Base-by-base conservation (phyloP, 2,329 filamentous ascomycete species). In the Podosphaera aphanis region DNA sequence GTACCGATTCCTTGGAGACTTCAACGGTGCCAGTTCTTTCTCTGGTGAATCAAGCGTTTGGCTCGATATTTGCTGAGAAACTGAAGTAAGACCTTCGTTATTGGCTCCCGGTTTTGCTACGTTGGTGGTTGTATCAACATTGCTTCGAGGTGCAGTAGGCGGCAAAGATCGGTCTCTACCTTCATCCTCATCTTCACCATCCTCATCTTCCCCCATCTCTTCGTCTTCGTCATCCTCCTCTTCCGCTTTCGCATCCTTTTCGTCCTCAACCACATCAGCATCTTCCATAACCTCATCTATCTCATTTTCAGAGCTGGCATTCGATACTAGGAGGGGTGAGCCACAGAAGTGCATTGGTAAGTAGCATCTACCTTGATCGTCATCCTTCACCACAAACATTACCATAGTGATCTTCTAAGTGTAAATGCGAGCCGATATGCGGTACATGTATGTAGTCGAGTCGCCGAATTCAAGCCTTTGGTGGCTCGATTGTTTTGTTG, bases 251-350 rank as follows among this genome's bases (percentile, higher is more conserved):
- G 47, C 51, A 43, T 58, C 58, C 31, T 49, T 51, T n/a, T 60
- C 59, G 18, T 48, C 52, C 18, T 61, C 60, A n/a, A 57, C 55
- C 36, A 61, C 57, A 36, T 61, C 61, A 20, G 53, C 59, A 53
- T 64, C 62, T 46, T 74, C 70, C 68, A 74, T 74, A 31, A 70
- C 62, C 55, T 75, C 71, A 52, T 76, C 71, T 47, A 65, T 66
- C 46, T 73, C 70, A 51, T 67, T 66, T 27, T 67, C 66, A 19
- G 65, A 67, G 53, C 64, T 65, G 29, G 57, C 63, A 50, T 64
- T 66, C 20, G 62, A 63, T 15, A 51, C 56, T 59, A 35, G 41
- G 2, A 46, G 41, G 42, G 40, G 40, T 51, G 45, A 53, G 45
- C 23, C 16, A 37, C 19, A 18, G 27, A 39, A 16, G 7, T 18